Conservation (phyloP, 768 basidiomycete genomes). For the Podaxis sp. region DNA sequence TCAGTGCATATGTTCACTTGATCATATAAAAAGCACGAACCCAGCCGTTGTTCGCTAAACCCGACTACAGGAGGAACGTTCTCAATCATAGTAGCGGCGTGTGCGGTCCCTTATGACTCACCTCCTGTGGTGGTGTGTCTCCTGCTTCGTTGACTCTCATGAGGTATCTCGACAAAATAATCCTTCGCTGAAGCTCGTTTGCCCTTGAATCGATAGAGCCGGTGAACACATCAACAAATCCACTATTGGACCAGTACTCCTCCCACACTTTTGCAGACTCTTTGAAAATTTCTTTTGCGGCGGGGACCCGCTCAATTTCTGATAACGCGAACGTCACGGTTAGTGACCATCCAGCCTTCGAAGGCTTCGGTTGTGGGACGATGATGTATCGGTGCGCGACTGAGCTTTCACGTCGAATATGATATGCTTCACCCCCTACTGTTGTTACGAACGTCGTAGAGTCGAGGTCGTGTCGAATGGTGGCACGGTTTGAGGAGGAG, state of each 20-base stretch:
- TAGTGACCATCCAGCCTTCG: slow-evolving; percentile 28
- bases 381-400: slow-evolving; percentile 44
- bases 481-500: slow-evolving; percentile 21
- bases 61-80: slow-evolving; percentile 31
- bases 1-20: neutral
- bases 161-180: slow-evolving; percentile 51
- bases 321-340: slow-evolving; percentile 28
- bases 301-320: slow-evolving; percentile 15
- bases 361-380: slow-evolving; percentile 20
- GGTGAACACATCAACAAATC: slow-evolving; percentile 49
- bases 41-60: slow-evolving; percentile 54
- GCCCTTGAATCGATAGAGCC: slow-evolving; percentile 47
- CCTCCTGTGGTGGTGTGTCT: slow-evolving; percentile 54
- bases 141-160: slow-evolving; percentile 59
- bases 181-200: slow-evolving; percentile 51
- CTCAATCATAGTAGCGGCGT: neutral
- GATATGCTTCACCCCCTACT: slow-evolving; percentile 34
- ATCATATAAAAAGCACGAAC: slow-evolving; percentile 26
- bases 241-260: slow-evolving; percentile 41
- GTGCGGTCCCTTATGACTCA: slow-evolving; percentile 17
- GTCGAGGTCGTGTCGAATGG: slow-evolving; percentile 39
- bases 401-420: slow-evolving; percentile 38
- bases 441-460: slow-evolving; percentile 38
- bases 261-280: slow-evolving; percentile 40
- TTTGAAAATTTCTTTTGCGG: slow-evolving; percentile 19